Percentiles rank a stretch among this genome's conserved stretches.
Evolutionary conservation across 1,284 basidiomycete species (phyloP).

Genomic region (Boletus semigastroideus): DNA sequence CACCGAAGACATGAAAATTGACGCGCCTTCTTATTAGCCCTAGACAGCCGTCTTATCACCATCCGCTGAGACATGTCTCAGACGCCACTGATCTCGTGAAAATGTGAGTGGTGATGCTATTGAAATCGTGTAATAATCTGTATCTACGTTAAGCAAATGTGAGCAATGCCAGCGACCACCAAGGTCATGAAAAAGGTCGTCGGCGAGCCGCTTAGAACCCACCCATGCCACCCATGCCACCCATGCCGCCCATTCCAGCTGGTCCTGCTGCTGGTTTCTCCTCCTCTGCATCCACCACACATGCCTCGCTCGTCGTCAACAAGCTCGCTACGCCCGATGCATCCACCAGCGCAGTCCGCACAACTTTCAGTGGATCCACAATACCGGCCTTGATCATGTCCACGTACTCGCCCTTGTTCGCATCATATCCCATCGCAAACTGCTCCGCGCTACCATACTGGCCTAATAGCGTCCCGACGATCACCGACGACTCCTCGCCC

Average conservation of each 20-base stretch:
- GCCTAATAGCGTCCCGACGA: conserved; percentile 82
- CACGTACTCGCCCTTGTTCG: conserved; percentile 86
- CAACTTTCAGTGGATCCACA: conserved; percentile 93
- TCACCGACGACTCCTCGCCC: conserved; percentile 92
- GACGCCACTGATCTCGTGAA: neutral
- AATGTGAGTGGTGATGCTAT: conserved; percentile 29
- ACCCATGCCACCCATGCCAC: conserved; percentile 71
- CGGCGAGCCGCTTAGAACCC: conserved; percentile 29
- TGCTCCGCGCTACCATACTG: conserved; percentile 66
- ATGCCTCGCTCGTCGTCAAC: conserved; percentile 91
- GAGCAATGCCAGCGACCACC: conserved; percentile 10
- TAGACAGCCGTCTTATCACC: neutral
- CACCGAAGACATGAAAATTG: too few relatives aligned
- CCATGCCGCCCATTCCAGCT: conserved; percentile 60
- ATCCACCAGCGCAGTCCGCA: conserved; percentile 88
- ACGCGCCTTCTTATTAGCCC: too few relatives aligned
- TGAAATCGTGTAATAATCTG: conserved; percentile 9
- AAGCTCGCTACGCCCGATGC: conserved; percentile 86
- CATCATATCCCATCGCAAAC: conserved; percentile 91
- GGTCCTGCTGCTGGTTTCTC: conserved; percentile 62
- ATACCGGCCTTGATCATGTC: conserved; percentile 96
- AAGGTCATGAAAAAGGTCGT: conserved; percentile 7
- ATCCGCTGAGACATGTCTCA: neutral
- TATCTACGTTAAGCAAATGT: conserved; percentile 14
- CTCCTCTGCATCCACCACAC: conserved; percentile 89